phyloP scores from a whole-genome alignment of 108 stramenopile genomes.

The Skeletonema marinoi region DNA sequence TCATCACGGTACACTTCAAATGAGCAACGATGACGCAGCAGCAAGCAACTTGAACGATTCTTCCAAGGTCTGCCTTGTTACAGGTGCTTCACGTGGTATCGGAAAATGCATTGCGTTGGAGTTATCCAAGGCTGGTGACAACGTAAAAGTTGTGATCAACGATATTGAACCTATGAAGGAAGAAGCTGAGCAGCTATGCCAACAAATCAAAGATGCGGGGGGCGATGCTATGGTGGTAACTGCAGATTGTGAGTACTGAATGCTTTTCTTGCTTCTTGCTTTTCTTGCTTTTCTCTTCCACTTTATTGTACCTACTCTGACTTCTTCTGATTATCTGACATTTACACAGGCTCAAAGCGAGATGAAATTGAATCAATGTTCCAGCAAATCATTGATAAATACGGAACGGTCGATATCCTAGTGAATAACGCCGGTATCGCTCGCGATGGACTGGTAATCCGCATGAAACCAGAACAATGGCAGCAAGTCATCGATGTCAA shows the following conservation, averaged over 20 bases:
- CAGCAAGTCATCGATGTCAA: slow-evolving; percentile 84
- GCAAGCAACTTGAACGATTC: not conserved
- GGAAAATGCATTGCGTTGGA: slow-evolving; percentile 66
- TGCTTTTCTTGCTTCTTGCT: not conserved
- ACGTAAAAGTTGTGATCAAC: slow-evolving; percentile 56
- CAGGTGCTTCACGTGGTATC: slow-evolving; percentile 64
- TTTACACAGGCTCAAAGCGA: slow-evolving; percentile 26
- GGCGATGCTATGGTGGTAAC: slow-evolving; percentile 45
- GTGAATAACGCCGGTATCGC: slow-evolving; percentile 84
- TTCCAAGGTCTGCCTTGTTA: slow-evolving; percentile 48
- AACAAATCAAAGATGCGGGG: slow-evolving; percentile 27
- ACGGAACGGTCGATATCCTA: slow-evolving; percentile 49
- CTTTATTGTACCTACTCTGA: not conserved
- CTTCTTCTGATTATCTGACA: not conserved
- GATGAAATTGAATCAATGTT: slow-evolving; percentile 62
- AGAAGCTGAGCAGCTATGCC: slow-evolving; percentile 23
- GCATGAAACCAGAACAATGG: slow-evolving; percentile 80
- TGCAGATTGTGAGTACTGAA: slow-evolving; percentile 36
- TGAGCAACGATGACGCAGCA: slow-evolving; percentile 19
- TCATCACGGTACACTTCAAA: slow-evolving; percentile 10
- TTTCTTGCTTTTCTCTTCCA: not conserved
- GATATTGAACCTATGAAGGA: slow-evolving; percentile 36
- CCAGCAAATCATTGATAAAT: slow-evolving; percentile 47
- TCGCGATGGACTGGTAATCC: slow-evolving; percentile 52
- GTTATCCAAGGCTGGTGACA: slow-evolving; percentile 50